Evolutionary conservation across 805 yeast species (phyloP), one percentile per base, ranked within the genome.

Genomic region (Wickerhamomyces sydowiorum): DNA sequence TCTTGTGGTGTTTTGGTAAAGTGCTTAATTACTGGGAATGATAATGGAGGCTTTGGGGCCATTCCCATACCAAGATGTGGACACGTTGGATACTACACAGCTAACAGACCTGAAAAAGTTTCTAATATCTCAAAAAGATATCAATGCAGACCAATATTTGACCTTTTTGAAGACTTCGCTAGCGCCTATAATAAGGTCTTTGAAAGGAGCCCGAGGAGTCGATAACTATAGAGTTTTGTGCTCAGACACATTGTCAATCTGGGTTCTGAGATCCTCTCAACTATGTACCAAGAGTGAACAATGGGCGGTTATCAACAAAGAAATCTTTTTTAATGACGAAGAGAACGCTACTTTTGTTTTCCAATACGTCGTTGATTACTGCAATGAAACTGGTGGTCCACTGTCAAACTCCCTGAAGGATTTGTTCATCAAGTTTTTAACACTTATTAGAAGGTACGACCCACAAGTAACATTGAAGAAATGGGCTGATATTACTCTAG

Each of bases 341-440:
- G 18, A 30, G 14, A 5, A 17, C 10, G 33, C 35, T 12, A 32
- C 35, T 19, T 56, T 60, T 22, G 41, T 79, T 2, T 76, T 76
- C 52, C 66, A 66, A 20, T 83, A 75, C 56, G 70, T 83, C 13
- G 61, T 82, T 30, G 89, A 80, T 49, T 80, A 75, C 56, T 80
- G 89, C 80, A 78, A 76, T 40, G 86, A 81, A 39, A 74, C 86
- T 1, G 80, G 83, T 5, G 78, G 85, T 2, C 80, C 95, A 0
- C 59, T 86, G 22, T 78, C 82, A 6, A 86, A 83, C 53, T 81
- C 95, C 0, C 58, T 86, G 40, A 73, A 69, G 41, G 85, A 78
- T 25, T 54, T 88, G 36, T 73, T 87, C 37, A 41, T 58, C 2
- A 86, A 82, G 50, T 53, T 82, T 38, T 57, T 82, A 10, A 46